These are phyloP conservation scores for Entomortierella lignicola DNA, from an alignment of 192 early-diverging fungal genomes.

Conservation along the genomic window DNA sequence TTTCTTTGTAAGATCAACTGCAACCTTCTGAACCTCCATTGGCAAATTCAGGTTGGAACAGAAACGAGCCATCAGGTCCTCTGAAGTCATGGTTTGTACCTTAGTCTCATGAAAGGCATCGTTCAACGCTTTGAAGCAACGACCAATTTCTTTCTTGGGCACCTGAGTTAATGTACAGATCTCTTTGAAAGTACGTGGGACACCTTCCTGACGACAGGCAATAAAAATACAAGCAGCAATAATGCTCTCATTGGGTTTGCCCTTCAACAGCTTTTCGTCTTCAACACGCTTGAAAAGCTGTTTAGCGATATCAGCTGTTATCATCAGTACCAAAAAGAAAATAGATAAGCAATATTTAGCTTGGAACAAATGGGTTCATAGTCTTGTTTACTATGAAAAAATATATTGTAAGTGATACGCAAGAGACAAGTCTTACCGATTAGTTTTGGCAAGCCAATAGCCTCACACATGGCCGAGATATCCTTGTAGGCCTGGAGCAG, in stretches of 20 bases:
- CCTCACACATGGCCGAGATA: slow-evolving; percentile 82
- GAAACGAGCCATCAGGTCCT: slow-evolving; percentile 84
- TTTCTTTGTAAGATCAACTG: slow-evolving; percentile 73
- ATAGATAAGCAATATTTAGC: neutral
- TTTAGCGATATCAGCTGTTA: slow-evolving; percentile 77
- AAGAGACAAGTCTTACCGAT: slow-evolving; percentile 55
- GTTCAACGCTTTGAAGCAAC: slow-evolving; percentile 80
- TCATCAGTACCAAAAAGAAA: neutral
- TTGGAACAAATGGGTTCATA: no score
- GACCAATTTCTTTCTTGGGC: slow-evolving; percentile 93
- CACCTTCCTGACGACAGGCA: slow-evolving; percentile 86
- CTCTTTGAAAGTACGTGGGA: slow-evolving; percentile 93
- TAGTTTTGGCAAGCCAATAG: slow-evolving; percentile 79
- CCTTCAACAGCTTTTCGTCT: slow-evolving; percentile 82
- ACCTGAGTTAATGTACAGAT: slow-evolving; percentile 91
- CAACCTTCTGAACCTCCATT: slow-evolving; percentile 75
- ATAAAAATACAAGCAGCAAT: slow-evolving; percentile 94
- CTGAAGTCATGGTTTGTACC: slow-evolving; percentile 73
- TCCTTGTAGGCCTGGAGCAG: slow-evolving; percentile 81
- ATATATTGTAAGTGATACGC: no score
- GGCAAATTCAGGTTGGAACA: slow-evolving; percentile 79
- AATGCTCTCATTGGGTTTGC: slow-evolving; percentile 85
- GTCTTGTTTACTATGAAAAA: no score
- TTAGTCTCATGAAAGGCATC: slow-evolving; percentile 64
- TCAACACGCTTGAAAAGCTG: slow-evolving; percentile 90